Evolutionary conservation across 2,329 filamentous ascomycete species (phyloP).

Genomic region (Zymoseptoria tritici): DNA sequence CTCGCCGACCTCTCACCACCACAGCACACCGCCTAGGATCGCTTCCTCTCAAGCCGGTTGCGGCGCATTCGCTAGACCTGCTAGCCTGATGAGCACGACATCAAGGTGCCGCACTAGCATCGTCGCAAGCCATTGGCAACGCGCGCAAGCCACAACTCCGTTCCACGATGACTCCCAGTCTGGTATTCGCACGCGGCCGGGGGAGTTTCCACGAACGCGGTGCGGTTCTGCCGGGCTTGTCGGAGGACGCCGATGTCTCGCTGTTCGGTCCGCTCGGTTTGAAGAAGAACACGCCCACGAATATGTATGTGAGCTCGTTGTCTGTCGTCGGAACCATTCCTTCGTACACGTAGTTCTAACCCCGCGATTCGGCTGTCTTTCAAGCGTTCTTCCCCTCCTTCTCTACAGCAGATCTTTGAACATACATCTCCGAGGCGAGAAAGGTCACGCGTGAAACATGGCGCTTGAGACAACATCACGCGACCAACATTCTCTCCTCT

Average conservation of each 20-base stretch:
- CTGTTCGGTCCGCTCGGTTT: not conserved
- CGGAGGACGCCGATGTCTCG: not conserved
- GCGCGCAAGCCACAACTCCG: not conserved
- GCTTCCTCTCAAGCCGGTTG: not conserved
- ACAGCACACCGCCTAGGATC: not conserved
- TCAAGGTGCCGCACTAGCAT: not conserved
- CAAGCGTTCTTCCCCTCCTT: not conserved
- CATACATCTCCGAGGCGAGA: not conserved
- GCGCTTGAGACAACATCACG: not conserved
- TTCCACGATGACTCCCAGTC: not conserved
- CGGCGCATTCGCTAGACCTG: not conserved
- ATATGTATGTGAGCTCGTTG: not conserved
- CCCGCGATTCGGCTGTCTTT: not conserved
- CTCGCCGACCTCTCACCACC: not conserved
- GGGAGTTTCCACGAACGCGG: not conserved
- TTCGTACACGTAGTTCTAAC: not conserved
- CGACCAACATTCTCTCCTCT: not conserved
- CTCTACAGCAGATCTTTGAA: not conserved
- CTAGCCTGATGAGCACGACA: not conserved
- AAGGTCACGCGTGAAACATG: not conserved
- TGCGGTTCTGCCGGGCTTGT: not conserved
- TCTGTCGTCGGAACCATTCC: not conserved
- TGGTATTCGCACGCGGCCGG: not conserved
- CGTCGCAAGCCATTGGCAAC: not conserved
- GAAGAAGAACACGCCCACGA: not conserved